Percentiles rank a stretch among this genome's conserved stretches.
Evolutionary conservation across 768 basidiomycete genomes (phyloP).

Genomic region (Termitomyces sp.): DNA sequence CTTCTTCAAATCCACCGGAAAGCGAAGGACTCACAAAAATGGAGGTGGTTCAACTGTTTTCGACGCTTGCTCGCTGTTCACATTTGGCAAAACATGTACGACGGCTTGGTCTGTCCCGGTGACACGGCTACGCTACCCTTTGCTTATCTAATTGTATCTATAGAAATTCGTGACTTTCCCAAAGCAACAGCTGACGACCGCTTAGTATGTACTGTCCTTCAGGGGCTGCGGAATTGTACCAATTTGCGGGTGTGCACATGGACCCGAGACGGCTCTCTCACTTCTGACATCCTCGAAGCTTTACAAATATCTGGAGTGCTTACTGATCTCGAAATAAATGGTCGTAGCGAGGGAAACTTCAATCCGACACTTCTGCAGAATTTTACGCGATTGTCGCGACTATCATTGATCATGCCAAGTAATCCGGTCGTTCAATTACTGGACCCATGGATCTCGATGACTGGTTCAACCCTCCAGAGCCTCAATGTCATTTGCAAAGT

Average conservation of each 20-base stretch:
- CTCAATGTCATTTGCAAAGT: constrained; percentile 75
- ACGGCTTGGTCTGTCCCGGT: constrained; percentile 18
- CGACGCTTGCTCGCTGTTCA: constrained; percentile 46
- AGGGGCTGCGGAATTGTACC: constrained; percentile 57
- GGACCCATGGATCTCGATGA: constrained; percentile 45
- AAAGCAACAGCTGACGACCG: constrained; percentile 37
- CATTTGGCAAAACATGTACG: constrained; percentile 15
- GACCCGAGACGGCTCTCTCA: constrained; percentile 78
- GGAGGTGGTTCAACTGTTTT: constrained; percentile 62
- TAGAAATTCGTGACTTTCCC: constrained; percentile 76
- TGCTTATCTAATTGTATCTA: background rate
- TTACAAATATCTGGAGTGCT: constrained; percentile 42
- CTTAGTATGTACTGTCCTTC: constrained; percentile 37
- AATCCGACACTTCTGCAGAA: constrained; percentile 45
- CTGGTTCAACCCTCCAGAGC: constrained; percentile 44
- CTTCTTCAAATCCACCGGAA: background rate
- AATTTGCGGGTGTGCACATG: constrained; percentile 66
- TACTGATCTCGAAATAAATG: constrained; percentile 68
- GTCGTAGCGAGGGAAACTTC: constrained; percentile 55
- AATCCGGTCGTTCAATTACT: constrained; percentile 46
- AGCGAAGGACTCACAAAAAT: background rate
- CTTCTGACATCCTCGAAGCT: constrained; percentile 53
- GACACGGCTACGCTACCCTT: background rate
- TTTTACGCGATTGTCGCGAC: constrained; percentile 50
- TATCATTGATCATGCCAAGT: constrained; percentile 78